These are phyloP conservation scores for Leucosporidium yakuticum DNA, from an alignment of 768 basidiomycete species.

Conservation along the genomic window DNA sequence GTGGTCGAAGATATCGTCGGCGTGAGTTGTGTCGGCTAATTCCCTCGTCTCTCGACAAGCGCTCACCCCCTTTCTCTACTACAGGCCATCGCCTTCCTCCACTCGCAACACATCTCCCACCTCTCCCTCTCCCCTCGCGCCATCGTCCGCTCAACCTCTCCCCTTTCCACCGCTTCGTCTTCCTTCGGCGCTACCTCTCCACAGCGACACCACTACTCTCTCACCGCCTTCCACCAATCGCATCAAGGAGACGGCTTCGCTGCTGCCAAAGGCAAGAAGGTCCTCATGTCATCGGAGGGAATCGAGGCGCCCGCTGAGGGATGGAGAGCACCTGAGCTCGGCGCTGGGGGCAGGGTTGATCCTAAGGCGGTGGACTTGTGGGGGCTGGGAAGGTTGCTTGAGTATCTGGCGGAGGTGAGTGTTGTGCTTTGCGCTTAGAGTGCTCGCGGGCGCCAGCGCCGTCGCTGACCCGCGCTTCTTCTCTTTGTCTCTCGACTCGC, in stretches of 20 bases:
- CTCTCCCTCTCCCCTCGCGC: slow-evolving; percentile 10
- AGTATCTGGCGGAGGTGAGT: neutral
- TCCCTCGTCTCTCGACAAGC: neutral
- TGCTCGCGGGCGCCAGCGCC: neutral
- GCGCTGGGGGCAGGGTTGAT: neutral
- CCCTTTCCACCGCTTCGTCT: neutral
- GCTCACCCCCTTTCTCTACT: neutral
- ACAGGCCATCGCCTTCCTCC: slow-evolving; percentile 14
- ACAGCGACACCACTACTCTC: neutral
- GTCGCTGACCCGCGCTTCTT: neutral
- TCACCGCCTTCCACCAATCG: neutral
- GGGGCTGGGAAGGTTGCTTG: neutral
- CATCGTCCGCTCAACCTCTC: neutral
- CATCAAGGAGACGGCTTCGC: neutral
- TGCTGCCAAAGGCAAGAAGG: neutral
- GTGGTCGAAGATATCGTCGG: neutral
- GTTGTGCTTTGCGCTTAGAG: neutral
- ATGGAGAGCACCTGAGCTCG: neutral
- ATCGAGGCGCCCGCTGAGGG: neutral
- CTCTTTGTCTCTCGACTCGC: neutral
- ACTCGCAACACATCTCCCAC: slow-evolving; percentile 27
- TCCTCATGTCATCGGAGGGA: too few relatives aligned
- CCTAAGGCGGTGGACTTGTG: neutral
- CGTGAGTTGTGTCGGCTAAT: neutral
- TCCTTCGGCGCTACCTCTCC: neutral